phyloP scores from a whole-genome alignment of 106 monocot species.

The Dendrobium huoshanense region DNA sequence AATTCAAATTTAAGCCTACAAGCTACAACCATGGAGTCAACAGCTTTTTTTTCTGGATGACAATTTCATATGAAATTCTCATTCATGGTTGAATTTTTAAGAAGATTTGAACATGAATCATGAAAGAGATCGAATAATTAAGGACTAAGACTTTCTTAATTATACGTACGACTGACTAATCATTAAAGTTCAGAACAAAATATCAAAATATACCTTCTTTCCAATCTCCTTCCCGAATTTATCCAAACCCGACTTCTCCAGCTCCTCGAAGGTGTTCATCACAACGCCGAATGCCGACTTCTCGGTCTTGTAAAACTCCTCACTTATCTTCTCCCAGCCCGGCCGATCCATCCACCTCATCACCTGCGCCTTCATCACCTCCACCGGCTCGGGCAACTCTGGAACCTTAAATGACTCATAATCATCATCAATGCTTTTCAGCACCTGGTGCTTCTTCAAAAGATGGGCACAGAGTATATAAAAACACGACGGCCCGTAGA shows the following conservation, averaged over 20 bases:
- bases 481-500: conserved; percentile 29
- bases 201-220: conserved; percentile 8
- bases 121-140: no score
- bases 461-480: conserved; percentile 10
- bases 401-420: conserved; percentile 27
- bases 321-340: background rate
- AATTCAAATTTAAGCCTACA: no score
- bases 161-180: background rate
- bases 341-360: background rate
- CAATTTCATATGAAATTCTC: no score
- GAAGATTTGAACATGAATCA: no score
- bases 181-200: no score
- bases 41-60: no score
- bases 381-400: conserved; percentile 28
- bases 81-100: no score
- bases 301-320: conserved; percentile 1
- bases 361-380: conserved; percentile 24
- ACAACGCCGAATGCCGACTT: conserved; percentile 12
- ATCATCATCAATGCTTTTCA: conserved; percentile 13
- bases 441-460: conserved; percentile 5
- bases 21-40: no score
- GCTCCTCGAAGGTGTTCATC: conserved; percentile 22
- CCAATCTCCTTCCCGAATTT: conserved; percentile 1
- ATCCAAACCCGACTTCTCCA: conserved; percentile 13
- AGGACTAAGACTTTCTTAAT: no score